phyloP scores from a whole-genome alignment of 768 basidiomycete genomes.

The Strobilomyces echinocephalus region DNA sequence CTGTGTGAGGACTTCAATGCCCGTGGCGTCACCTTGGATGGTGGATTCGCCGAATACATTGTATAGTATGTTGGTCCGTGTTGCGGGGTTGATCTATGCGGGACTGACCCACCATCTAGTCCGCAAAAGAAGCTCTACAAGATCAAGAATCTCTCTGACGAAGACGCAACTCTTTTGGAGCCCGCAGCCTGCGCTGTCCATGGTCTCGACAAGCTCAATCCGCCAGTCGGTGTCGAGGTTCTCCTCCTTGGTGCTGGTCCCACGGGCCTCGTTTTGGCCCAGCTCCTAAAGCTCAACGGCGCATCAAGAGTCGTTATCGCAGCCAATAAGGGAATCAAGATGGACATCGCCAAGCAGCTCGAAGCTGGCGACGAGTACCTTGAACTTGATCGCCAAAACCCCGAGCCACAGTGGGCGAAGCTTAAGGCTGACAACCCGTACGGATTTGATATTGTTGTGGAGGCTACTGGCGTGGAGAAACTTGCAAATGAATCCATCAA shows the following conservation, averaged over 20 bases:
- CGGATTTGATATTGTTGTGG: constrained; percentile 84
- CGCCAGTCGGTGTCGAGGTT: constrained; percentile 79
- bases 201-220: constrained; percentile 82
- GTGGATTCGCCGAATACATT: constrained; percentile 89
- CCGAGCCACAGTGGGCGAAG: constrained; percentile 74
- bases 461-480: constrained; percentile 80
- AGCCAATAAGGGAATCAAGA: constrained; percentile 88
- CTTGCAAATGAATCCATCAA: constrained; percentile 86
- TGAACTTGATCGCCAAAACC: constrained; percentile 73
- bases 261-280: constrained; percentile 85
- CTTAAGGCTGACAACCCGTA: constrained; percentile 78
- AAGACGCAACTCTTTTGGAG: constrained; percentile 83
- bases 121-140: constrained; percentile 78
- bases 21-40: constrained; percentile 73
- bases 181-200: constrained; percentile 91
- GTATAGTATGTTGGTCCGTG: constrained; percentile 53
- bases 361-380: constrained; percentile 82
- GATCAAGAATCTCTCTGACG: constrained; percentile 80
- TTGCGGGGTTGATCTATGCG: neutral
- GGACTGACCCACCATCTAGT: constrained; percentile 28
- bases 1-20: constrained; percentile 83
- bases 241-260: constrained; percentile 88
- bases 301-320: constrained; percentile 78
- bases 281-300: constrained; percentile 83
- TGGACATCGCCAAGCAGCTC: constrained; percentile 76